Evolutionary conservation across 495 filamentous ascomycete species (phyloP).

Genomic region (Cercophora newfieldiana): DNA sequence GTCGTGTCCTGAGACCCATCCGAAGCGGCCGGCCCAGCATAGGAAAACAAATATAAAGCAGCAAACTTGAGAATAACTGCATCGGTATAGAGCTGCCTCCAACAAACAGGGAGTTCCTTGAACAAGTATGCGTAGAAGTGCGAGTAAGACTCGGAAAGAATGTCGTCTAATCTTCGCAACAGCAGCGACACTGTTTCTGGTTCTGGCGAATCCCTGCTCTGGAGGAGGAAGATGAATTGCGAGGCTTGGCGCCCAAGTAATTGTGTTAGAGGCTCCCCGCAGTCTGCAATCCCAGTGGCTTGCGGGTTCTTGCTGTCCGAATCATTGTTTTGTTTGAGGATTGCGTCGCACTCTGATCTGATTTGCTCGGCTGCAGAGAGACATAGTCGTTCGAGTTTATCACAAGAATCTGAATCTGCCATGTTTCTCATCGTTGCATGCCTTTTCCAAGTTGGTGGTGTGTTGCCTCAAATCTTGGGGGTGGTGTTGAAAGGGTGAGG

Average conservation of each 20-base stretch:
- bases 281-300: conserved; percentile 30
- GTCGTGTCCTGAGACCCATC: conserved; percentile 32
- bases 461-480: too few relatives aligned
- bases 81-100: conserved; percentile 77
- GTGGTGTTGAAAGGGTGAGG: neutral
- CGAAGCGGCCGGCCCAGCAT: neutral
- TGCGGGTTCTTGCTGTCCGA: neutral
- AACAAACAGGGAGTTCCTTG: conserved; percentile 70
- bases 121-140: conserved; percentile 77
- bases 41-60: conserved; percentile 36
- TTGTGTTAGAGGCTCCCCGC: conserved; percentile 37
- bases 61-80: conserved; percentile 65
- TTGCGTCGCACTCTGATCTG: conserved; percentile 28
- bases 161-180: conserved; percentile 44
- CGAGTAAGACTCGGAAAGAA: conserved; percentile 44
- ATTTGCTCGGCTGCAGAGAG: conserved; percentile 28
- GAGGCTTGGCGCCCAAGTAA: conserved; percentile 40
- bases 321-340: conserved; percentile 6
- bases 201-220: neutral
- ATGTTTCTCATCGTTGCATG: too few relatives aligned
- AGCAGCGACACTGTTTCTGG: neutral
- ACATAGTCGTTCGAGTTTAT: conserved; percentile 16
- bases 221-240: conserved; percentile 23
- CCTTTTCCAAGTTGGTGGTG: neutral
- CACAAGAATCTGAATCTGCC: neutral